Evolutionary conservation across 495 filamentous ascomycete genomes (phyloP).

Genomic region (Baudoinia panamericana): DNA sequence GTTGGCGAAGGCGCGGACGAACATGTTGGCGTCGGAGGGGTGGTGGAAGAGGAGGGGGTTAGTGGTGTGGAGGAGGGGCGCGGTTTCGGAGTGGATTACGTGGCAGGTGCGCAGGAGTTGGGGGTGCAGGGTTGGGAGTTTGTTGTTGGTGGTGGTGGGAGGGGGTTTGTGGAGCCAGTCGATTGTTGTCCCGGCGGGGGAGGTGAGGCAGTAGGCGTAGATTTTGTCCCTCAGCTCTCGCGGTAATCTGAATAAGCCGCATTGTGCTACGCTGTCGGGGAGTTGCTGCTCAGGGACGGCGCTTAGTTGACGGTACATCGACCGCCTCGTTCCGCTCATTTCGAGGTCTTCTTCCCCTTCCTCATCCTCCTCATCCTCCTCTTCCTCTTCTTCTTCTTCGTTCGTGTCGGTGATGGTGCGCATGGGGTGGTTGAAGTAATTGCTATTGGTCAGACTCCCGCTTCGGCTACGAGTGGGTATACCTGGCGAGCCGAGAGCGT

Average conservation of each 20-base stretch:
- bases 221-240: conserved; percentile 29
- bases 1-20: conserved; percentile 22
- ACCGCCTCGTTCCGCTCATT: background rate
- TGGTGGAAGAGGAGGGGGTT: conserved; percentile 20
- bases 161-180: conserved; percentile 9
- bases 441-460: background rate
- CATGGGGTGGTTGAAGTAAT: background rate
- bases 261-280: conserved; percentile 15
- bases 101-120: conserved; percentile 28
- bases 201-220: conserved; percentile 26
- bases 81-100: conserved; percentile 27
- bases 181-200: conserved; percentile 2
- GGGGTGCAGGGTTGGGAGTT: conserved; percentile 13
- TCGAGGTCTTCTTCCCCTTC: background rate
- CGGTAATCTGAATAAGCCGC: conserved; percentile 27
- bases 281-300: conserved; percentile 13
- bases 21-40: conserved; percentile 31
- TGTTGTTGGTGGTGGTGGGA: too few species aligned
- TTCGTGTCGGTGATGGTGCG: conserved; percentile 11
- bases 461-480: conserved; percentile 2
- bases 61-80: conserved; percentile 16
- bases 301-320: too few species aligned
- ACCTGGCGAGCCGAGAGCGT: conserved; percentile 6
- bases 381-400: conserved; percentile 7
- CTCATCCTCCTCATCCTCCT: conserved; percentile 9